These are phyloP conservation scores for Discostella stelligeroides DNA, from an alignment of 108 stramenopile species.

Conservation along the genomic window DNA sequence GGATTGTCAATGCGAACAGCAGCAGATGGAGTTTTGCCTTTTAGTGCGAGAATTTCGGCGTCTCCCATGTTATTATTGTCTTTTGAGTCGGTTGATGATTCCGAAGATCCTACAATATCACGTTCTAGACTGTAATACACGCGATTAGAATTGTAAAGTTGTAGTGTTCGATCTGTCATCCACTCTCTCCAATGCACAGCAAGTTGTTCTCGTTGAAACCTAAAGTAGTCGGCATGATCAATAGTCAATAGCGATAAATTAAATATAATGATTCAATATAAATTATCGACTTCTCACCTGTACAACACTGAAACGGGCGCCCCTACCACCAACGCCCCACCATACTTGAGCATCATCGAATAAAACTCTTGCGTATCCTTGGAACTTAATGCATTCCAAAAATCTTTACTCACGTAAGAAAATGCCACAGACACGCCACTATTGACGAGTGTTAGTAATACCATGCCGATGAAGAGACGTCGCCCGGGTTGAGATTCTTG, in stretches of 20 bases:
- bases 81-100: neutral
- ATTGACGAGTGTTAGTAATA: slow-evolving; percentile 82
- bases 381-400: slow-evolving; percentile 87
- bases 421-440: slow-evolving; percentile 87
- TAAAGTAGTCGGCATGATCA: no score
- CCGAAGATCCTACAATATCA: slow-evolving; percentile 23
- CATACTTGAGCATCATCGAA: slow-evolving; percentile 71
- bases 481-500: slow-evolving; percentile 74
- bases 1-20: slow-evolving; percentile 80
- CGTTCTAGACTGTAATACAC: slow-evolving; percentile 84
- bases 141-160: slow-evolving; percentile 75
- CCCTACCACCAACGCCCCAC: slow-evolving; percentile 73
- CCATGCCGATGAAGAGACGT: slow-evolving; percentile 79
- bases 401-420: slow-evolving; percentile 90
- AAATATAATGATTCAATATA: slow-evolving; percentile 18
- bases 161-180: slow-evolving; percentile 89
- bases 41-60: neutral
- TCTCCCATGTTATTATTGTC: neutral
- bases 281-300: slow-evolving; percentile 58
- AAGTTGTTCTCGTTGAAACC: slow-evolving; percentile 55
- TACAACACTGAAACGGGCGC: slow-evolving; percentile 90
- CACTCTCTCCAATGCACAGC: slow-evolving; percentile 88
- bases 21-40: neutral
- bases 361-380: slow-evolving; percentile 85
- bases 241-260: neutral